phyloP scores from a whole-genome alignment of 2,329 filamentous ascomycete species.

The Colletotrichum graminicola region DNA sequence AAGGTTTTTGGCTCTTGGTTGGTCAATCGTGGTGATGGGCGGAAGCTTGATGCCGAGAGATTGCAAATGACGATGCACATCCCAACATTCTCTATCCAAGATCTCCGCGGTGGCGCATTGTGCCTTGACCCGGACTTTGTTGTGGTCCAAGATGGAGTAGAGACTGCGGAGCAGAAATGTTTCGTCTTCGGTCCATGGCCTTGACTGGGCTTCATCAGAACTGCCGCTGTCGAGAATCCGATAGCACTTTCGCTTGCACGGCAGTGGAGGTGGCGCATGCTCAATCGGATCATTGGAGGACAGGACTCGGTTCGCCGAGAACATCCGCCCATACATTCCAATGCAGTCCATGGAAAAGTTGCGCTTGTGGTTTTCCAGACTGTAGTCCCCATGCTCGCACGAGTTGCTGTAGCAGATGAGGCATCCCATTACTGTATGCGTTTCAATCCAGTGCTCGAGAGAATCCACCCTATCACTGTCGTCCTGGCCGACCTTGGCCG shows the following conservation, averaged over 20 bases:
- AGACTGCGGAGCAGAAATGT: conserved; percentile 61
- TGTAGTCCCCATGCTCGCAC: conserved; percentile 72
- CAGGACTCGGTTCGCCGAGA: conserved; percentile 36
- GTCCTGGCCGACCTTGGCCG: conserved; percentile 59
- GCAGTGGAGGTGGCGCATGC: conserved; percentile 39
- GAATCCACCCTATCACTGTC: conserved; percentile 50
- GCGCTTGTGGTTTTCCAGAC: conserved; percentile 63
- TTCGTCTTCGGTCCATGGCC: conserved; percentile 64
- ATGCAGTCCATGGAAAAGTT: conserved; percentile 63
- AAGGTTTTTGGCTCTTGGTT: conserved; percentile 58
- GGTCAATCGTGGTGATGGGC: conserved; percentile 43
- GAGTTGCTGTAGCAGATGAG: conserved; percentile 71
- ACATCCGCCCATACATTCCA: conserved; percentile 41
- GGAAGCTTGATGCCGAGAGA: conserved; percentile 54
- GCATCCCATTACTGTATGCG: conserved; percentile 68
- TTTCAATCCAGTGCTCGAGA: conserved; percentile 58
- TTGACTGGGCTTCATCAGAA: conserved; percentile 23
- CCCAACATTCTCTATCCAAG: conserved; percentile 64
- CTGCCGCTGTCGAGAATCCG: conserved; percentile 43
- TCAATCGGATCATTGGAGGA: conserved; percentile 27
- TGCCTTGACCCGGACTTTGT: conserved; percentile 55
- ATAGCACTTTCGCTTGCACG: conserved; percentile 60
- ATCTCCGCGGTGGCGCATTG: conserved; percentile 65
- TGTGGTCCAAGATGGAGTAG: conserved; percentile 57
- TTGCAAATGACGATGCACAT: conserved; percentile 60